Percentiles rank a stretch among this genome's conserved stretches.
These are phyloP conservation scores for Barnettozyma vustinii DNA, from an alignment of 805 yeast genomes.

Conservation along the genomic window DNA sequence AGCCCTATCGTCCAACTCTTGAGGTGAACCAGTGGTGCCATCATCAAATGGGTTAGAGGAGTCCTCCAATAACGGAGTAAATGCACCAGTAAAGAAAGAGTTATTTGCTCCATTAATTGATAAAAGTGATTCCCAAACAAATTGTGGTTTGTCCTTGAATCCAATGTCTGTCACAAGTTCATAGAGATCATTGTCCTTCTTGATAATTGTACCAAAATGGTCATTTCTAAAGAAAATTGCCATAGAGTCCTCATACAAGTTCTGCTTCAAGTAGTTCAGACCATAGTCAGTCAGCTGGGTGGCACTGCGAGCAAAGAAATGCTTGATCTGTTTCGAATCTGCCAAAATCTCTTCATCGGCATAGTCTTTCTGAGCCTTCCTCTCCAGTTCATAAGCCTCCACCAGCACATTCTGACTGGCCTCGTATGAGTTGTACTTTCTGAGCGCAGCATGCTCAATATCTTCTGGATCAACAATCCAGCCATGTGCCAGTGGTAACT, in stretches of 20 bases:
- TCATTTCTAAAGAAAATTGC: slow-evolving; percentile 84
- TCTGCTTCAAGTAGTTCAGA: slow-evolving; percentile 37
- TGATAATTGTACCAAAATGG: slow-evolving; percentile 72
- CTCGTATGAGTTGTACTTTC: slow-evolving; percentile 47
- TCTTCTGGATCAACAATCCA: slow-evolving; percentile 59
- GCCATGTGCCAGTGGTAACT: slow-evolving; percentile 69
- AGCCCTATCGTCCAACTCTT: slow-evolving; percentile 35
- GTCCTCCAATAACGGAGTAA: slow-evolving; percentile 36
- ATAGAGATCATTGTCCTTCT: slow-evolving; percentile 45
- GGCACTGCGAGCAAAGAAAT: slow-evolving; percentile 55
- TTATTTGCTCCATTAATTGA: slow-evolving; percentile 68
- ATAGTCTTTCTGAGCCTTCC: slow-evolving; percentile 19
- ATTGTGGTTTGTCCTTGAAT: slow-evolving; percentile 37
- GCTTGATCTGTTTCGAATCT: slow-evolving; percentile 32
- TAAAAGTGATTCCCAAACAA: slow-evolving; percentile 79
- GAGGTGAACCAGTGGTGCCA: slow-evolving; percentile 11
- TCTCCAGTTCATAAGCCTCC: slow-evolving; percentile 35
- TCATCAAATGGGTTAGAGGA: slow-evolving; percentile 21
- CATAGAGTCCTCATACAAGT: slow-evolving; percentile 47
- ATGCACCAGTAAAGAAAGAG: slow-evolving; percentile 60
- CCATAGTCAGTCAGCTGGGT: slow-evolving; percentile 79
- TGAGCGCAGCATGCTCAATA: slow-evolving; percentile 30
- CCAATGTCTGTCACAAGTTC: slow-evolving; percentile 73
- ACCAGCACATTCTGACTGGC: slow-evolving; percentile 53
- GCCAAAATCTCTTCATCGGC: slow-evolving; percentile 26